These are phyloP conservation scores for Phialocephala sp. DNA, from an alignment of 2,329 filamentous ascomycete species.

Conservation along the genomic window DNA sequence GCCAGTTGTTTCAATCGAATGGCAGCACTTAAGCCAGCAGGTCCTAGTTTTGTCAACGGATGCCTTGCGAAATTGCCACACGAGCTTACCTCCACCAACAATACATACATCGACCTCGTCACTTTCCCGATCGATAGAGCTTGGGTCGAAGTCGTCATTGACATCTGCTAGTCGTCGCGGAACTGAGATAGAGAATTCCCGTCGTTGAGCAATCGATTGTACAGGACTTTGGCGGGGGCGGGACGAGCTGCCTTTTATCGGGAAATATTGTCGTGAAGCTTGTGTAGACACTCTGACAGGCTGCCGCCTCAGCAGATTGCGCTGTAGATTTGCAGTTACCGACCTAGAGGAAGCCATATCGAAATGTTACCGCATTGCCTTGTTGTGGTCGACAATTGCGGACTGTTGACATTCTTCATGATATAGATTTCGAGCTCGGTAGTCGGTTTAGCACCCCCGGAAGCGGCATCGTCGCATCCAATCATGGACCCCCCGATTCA, in stretches of 20 bases:
- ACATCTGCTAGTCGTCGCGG: slow-evolving; percentile 49
- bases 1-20: slow-evolving; percentile 96
- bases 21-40: slow-evolving; percentile 88
- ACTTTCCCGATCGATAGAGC: slow-evolving; percentile 78
- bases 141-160: slow-evolving; percentile 68
- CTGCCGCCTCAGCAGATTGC: slow-evolving; percentile 32
- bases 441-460: slow-evolving; percentile 17
- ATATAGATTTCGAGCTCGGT: slow-evolving; percentile 16
- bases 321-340: slow-evolving; percentile 36
- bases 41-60: slow-evolving; percentile 56
- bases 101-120: slow-evolving; percentile 98
- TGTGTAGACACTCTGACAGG: slow-evolving; percentile 30
- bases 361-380: slow-evolving; percentile 39
- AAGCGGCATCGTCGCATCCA: slow-evolving; percentile 19
- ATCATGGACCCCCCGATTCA: slow-evolving; percentile 22
- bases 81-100: slow-evolving; percentile 75
- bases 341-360: slow-evolving; percentile 40
- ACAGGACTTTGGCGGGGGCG: slow-evolving; percentile 32
- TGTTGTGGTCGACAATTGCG: slow-evolving; percentile 20
- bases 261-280: slow-evolving; percentile 29
- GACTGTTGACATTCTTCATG: slow-evolving; percentile 9
- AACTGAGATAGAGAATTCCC: slow-evolving; percentile 52
- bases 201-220: slow-evolving; percentile 38
- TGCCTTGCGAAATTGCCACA: slow-evolving; percentile 10
- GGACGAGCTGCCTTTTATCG: slow-evolving; percentile 27